Evolutionary conservation across 148 eudicot genomes (phyloP).

Genomic region (Amaranthus hypochondriacus): DNA sequence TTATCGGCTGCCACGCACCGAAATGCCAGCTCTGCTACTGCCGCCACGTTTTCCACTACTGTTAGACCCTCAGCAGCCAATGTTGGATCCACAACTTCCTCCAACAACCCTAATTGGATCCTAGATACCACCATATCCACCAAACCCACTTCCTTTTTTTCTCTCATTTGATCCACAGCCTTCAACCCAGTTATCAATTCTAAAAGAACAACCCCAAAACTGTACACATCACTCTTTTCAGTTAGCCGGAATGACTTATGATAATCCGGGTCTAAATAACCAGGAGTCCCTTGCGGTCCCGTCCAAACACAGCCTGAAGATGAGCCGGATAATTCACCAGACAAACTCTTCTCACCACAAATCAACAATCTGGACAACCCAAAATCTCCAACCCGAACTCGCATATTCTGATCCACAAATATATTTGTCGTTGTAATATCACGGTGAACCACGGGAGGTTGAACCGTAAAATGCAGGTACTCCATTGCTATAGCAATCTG

Average conservation of each 20-base stretch:
- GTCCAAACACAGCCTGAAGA: conserved; percentile 79
- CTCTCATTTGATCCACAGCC: conserved; percentile 51
- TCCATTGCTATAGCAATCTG: conserved; percentile 74
- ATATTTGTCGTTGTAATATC: conserved; percentile 78
- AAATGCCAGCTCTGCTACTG: conserved; percentile 86
- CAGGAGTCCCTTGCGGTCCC: conserved; percentile 97
- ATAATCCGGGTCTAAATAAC: conserved; percentile 86
- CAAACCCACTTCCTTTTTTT: conserved; percentile 37
- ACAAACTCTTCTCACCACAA: conserved; percentile 31
- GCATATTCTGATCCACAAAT: conserved; percentile 73
- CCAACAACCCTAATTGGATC: conserved; percentile 29
- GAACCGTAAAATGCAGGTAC: conserved; percentile 66
- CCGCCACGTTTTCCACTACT: conserved; percentile 54
- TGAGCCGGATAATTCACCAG: conserved; percentile 27
- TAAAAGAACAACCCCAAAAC: conserved; percentile 77
- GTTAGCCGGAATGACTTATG: conserved; percentile 66
- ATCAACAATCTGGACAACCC: conserved; percentile 74
- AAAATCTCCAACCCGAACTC: conserved; percentile 81
- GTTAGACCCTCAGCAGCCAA: conserved; percentile 34
- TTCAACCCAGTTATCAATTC: conserved; percentile 80
- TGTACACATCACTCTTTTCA: conserved; percentile 89
- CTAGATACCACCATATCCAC: conserved; percentile 56
- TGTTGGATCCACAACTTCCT: conserved; percentile 26
- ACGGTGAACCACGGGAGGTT: conserved; percentile 85
- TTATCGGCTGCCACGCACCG: conserved; percentile 80